Evolutionary conservation across 1,284 basidiomycete genomes (phyloP), one percentile per base, ranked within the genome.

Genomic region (Leucoagaricus sp.): DNA sequence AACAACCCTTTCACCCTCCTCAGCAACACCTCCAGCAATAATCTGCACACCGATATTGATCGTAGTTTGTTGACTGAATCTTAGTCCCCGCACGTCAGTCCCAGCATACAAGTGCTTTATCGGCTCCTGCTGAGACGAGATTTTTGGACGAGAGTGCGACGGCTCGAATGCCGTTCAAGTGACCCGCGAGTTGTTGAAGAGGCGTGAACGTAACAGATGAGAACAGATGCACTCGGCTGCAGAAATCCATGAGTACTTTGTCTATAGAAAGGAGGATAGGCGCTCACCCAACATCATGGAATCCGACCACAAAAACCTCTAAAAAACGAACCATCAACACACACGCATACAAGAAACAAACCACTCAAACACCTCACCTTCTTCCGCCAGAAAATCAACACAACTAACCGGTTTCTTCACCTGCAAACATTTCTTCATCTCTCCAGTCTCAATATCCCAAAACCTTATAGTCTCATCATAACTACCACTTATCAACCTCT

Each of bases 1-100:
- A 9, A 95, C 87, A 25, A 96, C 85, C 44, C 90, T 80, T 69
- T 91, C 89, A 3, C 87, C 87, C 59, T 88, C 87, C 40, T 81
- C 77, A 15, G 71, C 62, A 48, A 54, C 60, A 52, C 64, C 68
- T 38, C 76, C 76, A 33, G 76, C 75, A 38, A 96, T 84, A 36
- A 96, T 83, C 69, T 93, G 92, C 29, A 96, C 91, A 8, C 94
- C 94, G 46, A 95, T 90, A 64, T 91, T 93, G 60, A 95, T 85
- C 13, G 94, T 96, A 28, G 92, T 95, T 74, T 96, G 94, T 69
- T 96, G 94, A 1, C 94, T 93, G 65, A 95, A 96, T 7, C 92
- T 79, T 95, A 29, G 85, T 87, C 1, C 94, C 94, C 10, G 85
- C 77, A 4, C 89, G 80, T 90, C 89, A 92, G 69, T 91, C 87